phyloP scores from a whole-genome alignment of 352 stramenopile species.

The Peronospora tabacina region DNA sequence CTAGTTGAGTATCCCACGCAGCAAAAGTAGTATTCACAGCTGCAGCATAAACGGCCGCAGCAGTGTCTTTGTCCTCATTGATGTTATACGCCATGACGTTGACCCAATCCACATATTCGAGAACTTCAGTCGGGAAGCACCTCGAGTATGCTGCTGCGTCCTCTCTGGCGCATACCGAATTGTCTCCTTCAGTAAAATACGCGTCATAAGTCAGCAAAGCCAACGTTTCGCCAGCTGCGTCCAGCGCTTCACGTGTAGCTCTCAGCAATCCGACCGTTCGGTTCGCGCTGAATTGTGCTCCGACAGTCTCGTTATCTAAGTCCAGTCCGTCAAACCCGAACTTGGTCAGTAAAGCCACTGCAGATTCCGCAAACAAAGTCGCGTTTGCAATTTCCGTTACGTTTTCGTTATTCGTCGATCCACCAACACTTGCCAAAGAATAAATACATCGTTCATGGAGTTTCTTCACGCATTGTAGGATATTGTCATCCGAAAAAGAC shows the following conservation, averaged over 20 bases:
- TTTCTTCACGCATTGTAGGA: constrained; percentile 47
- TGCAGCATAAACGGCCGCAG: constrained; percentile 43
- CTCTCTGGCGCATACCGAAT: constrained; percentile 44
- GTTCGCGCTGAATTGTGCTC: constrained; percentile 43
- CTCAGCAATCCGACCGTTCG: constrained; percentile 41
- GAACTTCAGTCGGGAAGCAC: constrained; percentile 48
- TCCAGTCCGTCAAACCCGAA: constrained; percentile 70
- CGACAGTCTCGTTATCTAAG: constrained; percentile 68
- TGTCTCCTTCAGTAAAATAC: constrained; percentile 57
- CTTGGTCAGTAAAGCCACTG: constrained; percentile 38
- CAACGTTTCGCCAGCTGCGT: constrained; percentile 18
- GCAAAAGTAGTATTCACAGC: constrained; percentile 51
- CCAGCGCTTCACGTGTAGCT: constrained; percentile 38
- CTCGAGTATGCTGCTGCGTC: constrained; percentile 37
- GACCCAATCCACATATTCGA: constrained; percentile 62
- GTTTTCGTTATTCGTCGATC: constrained; percentile 64
- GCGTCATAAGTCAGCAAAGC: constrained; percentile 65
- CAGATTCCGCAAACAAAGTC: constrained; percentile 42
- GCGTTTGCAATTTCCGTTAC: constrained; percentile 40
- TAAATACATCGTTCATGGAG: constrained; percentile 56
- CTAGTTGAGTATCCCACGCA: constrained; percentile 40
- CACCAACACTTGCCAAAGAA: constrained; percentile 53
- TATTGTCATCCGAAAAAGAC: constrained; percentile 37
- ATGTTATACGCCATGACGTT: constrained; percentile 86
- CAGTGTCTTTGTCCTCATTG: constrained; percentile 31